phyloP scores from a whole-genome alignment of 2,329 filamentous ascomycete species.

The Verruconis gallopava region DNA sequence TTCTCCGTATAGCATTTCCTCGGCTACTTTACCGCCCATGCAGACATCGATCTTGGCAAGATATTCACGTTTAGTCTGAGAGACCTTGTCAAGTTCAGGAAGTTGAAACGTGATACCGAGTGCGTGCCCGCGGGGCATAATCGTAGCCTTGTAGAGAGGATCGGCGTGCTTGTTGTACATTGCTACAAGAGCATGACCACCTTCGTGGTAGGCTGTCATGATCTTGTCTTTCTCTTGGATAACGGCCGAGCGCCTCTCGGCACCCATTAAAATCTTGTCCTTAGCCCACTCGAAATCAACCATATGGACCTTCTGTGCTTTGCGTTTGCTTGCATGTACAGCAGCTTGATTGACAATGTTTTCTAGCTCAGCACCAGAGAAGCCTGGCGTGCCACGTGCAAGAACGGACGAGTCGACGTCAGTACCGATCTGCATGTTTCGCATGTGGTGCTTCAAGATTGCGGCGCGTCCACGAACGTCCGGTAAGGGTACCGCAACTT shows the following conservation, averaged over 20 bases:
- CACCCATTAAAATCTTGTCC: slow-evolving; percentile 95
- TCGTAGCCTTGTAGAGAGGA: slow-evolving; percentile 91
- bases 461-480: slow-evolving; percentile 88
- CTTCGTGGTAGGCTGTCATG: slow-evolving; percentile 92
- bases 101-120: slow-evolving; percentile 80
- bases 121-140: slow-evolving; percentile 77
- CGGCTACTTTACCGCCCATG: slow-evolving; percentile 78
- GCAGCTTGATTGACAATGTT: slow-evolving; percentile 96
- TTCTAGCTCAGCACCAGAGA: slow-evolving; percentile 90
- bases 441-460: slow-evolving; percentile 86
- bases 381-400: slow-evolving; percentile 76
- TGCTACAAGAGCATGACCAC: slow-evolving; percentile 82
- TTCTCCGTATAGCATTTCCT: slow-evolving; percentile 83
- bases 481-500: slow-evolving; percentile 75
- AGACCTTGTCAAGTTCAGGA: slow-evolving; percentile 87
- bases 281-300: slow-evolving; percentile 92
- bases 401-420: slow-evolving; percentile 77
- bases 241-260: slow-evolving; percentile 78
- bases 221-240: slow-evolving; percentile 90
- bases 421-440: slow-evolving; percentile 68
- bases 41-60: slow-evolving; percentile 65
- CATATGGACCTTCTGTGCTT: slow-evolving; percentile 60
- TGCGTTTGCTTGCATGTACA: slow-evolving; percentile 82
- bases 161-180: slow-evolving; percentile 65
- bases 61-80: slow-evolving; percentile 73